Base-by-base conservation (phyloP, 2,329 filamentous ascomycete species). In the Mycogone perniciosa region DNA sequence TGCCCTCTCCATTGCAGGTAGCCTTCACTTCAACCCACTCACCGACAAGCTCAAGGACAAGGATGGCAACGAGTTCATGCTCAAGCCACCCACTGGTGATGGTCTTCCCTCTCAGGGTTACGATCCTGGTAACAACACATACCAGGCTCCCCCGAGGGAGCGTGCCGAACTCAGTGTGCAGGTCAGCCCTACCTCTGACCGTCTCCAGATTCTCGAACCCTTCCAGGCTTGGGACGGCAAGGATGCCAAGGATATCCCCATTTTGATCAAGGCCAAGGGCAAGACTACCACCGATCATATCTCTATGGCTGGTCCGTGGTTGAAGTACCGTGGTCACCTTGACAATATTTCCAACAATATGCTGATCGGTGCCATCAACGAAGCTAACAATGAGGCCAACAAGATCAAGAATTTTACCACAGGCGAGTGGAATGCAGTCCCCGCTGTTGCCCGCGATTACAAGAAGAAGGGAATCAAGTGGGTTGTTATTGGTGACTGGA, bases 321-420 rank as follows among this genome's bases (percentile, higher is more conserved):
- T 97, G 71, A 96, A 96, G 81, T 97, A 96, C 83, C 89, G 92
- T 81, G 92, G 92, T 57, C 92, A 97, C 71, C 81, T 97, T 65
- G 92, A 96, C 83, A 97, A 97, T 82, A 96, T 97, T 76, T 96
- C 91, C 69, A 96, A 97, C 85, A 97, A 97, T 82, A 95, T 96
- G 89, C 76, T 97, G 71, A 96, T 97, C 63, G 92, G 92, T 76
- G 93, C 93, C 65, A 89, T 90, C 76, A 99, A 96, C 76, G 85
- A 86, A 64, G 91, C 88, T 67, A 99, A 97, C 75, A 89, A 86
- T 54, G 89, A 97, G 79, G 91, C 90, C 64, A 99, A 99, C 84
- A 96, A 95, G 81, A 78, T 99, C 72, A 86, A 89, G 81, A 96
- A 99, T 84, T 75, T 81, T 73, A 85, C 87, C 65, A 95, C 79